These are phyloP conservation scores for Backusella circina DNA, from an alignment of 192 early-diverging fungal species.

Conservation along the genomic window DNA sequence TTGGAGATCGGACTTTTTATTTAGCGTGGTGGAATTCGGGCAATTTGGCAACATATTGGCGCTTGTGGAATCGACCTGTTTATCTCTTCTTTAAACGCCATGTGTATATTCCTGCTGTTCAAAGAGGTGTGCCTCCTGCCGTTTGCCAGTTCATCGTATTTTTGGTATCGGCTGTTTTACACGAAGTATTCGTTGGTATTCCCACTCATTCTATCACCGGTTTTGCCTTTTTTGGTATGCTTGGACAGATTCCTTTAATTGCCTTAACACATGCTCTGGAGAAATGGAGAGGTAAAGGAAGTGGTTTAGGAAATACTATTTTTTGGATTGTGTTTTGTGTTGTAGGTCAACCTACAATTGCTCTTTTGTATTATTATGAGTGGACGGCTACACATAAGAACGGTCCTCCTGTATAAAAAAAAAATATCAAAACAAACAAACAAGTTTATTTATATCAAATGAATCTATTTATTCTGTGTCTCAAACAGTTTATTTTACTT, in stretches of 20 bases:
- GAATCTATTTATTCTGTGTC: background rate
- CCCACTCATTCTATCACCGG: constrained; percentile 79
- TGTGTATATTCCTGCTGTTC: constrained; percentile 78
- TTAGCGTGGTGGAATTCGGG: constrained; percentile 88
- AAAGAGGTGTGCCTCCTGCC: constrained; percentile 54
- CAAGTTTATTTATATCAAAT: background rate
- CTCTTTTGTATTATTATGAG: constrained; percentile 71
- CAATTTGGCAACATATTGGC: constrained; percentile 80
- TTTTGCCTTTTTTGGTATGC: constrained; percentile 80
- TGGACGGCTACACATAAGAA: constrained; percentile 41
- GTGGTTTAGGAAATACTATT: constrained; percentile 69
- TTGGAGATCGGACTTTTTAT: constrained; percentile 88
- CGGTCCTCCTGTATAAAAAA: constrained; percentile 3
- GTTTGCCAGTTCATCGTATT: constrained; percentile 67
- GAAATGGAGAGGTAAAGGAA: constrained; percentile 64
- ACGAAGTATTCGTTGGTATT: constrained; percentile 84
- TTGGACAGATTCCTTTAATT: constrained; percentile 75
- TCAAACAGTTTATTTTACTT: background rate
- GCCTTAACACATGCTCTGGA: constrained; percentile 63
- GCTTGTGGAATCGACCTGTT: constrained; percentile 89
- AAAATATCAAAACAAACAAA: background rate
- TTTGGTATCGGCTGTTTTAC: constrained; percentile 78
- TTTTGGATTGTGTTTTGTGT: constrained; percentile 83
- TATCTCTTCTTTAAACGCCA: constrained; percentile 87
- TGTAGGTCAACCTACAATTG: constrained; percentile 73